Conservation (phyloP, 2,329 filamentous ascomycete genomes). For the Lecanicillium sp. region DNA sequence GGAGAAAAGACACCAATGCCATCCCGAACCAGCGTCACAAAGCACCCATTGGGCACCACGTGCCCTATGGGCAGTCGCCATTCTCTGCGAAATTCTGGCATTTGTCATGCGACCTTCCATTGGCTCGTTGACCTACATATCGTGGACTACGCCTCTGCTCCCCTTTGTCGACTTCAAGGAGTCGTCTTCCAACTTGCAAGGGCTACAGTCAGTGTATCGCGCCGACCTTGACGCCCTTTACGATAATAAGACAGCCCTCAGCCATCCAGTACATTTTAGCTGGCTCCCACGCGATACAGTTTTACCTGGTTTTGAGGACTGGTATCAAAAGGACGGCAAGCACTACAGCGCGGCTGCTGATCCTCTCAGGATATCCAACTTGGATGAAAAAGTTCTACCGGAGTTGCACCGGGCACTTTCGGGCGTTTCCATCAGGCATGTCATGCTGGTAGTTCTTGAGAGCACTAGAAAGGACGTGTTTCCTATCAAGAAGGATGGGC, state of each 20-base stretch:
- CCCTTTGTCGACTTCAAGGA: slow-evolving; percentile 26
- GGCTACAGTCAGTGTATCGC: slow-evolving; percentile 15
- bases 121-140: slow-evolving; percentile 24
- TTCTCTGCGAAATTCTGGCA: background rate
- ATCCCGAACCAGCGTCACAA: background rate
- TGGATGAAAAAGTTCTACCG: slow-evolving; percentile 23
- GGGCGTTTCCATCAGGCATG: slow-evolving; percentile 30
- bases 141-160: slow-evolving; percentile 24
- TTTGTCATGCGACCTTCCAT: slow-evolving; percentile 20
- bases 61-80: background rate
- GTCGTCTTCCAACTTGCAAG: slow-evolving; percentile 21
- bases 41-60: background rate
- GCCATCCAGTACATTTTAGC: slow-evolving; percentile 10
- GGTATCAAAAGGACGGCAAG: slow-evolving; percentile 13
- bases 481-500: slow-evolving; percentile 30
- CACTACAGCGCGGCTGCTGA: slow-evolving; percentile 28
- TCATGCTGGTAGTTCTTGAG: slow-evolving; percentile 33
- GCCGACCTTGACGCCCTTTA: slow-evolving; percentile 18
- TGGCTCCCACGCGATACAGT: slow-evolving; percentile 19
- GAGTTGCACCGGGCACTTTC: slow-evolving; percentile 16
- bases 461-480: slow-evolving; percentile 37
- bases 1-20: background rate
- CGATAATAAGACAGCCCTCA: slow-evolving; percentile 21
- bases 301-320: slow-evolving; percentile 18
- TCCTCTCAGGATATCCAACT: slow-evolving; percentile 31